phyloP scores from a whole-genome alignment of 2,329 filamentous ascomycete species.

The Apiospora pterosperma region DNA sequence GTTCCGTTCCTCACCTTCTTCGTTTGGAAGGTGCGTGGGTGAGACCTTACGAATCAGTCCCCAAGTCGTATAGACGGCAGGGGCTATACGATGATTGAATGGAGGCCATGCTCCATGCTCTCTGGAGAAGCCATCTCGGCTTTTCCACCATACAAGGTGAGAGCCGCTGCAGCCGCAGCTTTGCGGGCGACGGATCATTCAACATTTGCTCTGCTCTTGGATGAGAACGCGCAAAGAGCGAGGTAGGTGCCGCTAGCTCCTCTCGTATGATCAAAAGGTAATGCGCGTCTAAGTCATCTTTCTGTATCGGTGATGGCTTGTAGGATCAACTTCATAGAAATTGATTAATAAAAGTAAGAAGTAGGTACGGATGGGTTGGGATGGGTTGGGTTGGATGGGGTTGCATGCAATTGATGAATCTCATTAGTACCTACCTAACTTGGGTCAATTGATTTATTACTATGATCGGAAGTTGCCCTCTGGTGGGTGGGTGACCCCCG shows the following conservation, averaged over 20 bases:
- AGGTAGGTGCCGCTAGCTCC: background rate
- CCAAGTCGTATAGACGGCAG: background rate
- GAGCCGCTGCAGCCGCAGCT: background rate
- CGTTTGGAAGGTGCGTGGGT: background rate
- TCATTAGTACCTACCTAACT: background rate
- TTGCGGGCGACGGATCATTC: background rate
- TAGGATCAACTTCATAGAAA: background rate
- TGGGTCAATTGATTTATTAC: no score
- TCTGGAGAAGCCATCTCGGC: background rate
- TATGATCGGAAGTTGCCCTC: background rate
- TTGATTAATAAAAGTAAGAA: background rate
- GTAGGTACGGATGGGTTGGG: background rate
- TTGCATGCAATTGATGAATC: background rate
- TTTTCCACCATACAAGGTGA: background rate
- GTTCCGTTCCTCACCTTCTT: background rate
- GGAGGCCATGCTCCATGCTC: background rate
- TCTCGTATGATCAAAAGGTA: background rate
- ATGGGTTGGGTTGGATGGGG: background rate
- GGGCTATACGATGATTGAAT: no score
- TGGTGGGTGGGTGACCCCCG: background rate
- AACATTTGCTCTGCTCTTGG: background rate
- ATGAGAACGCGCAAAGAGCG: background rate
- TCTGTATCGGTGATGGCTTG: background rate
- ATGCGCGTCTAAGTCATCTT: background rate
- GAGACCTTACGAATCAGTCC: background rate